A percentile compares a stretch with the other conserved stretches of the same genome.
These are phyloP conservation scores for Adiantum capillusveneris DNA, from an alignment of 75 land plant genomes.

Conservation along the genomic window DNA sequence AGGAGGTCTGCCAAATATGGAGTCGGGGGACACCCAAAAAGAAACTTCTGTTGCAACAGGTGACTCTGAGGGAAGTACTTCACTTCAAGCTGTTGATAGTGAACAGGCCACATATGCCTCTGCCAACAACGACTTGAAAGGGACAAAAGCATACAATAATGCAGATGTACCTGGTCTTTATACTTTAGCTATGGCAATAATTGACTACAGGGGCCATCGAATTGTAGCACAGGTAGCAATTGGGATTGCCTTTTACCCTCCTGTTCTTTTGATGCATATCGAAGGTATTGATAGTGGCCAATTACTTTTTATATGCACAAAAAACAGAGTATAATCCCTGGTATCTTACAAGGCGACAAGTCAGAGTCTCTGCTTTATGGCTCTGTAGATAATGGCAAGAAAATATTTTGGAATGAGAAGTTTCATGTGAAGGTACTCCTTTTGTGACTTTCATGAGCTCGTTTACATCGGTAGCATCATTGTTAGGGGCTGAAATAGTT, in stretches of 20 bases:
- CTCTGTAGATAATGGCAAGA: slow-evolving; percentile 98
- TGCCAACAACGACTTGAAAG: slow-evolving; percentile 97
- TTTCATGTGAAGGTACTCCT: slow-evolving; percentile 92
- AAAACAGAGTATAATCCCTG: slow-evolving; percentile 98
- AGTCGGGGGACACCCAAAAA: not conserved
- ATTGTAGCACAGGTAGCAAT: slow-evolving; percentile 90
- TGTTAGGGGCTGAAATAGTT: not conserved
- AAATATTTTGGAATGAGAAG: slow-evolving; percentile 93
- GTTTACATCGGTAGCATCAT: not conserved
- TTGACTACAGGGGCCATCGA: slow-evolving; percentile 93
- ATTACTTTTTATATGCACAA: too few relatives aligned
- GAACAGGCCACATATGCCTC: slow-evolving; percentile 99
- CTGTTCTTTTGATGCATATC: not conserved
- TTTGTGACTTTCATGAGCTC: too few relatives aligned
- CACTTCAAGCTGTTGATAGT: slow-evolving; percentile 46
- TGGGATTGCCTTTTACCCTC: not conserved
- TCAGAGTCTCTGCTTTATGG: slow-evolving; percentile 96
- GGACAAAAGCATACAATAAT: slow-evolving; percentile 94
- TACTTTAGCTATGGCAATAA: slow-evolving; percentile 95
- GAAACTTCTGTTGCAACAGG: slow-evolving; percentile 5
- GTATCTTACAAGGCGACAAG: slow-evolving; percentile 98
- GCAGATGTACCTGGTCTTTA: slow-evolving; percentile 93
- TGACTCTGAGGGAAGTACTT: slow-evolving; percentile 28
- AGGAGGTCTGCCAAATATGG: too few relatives aligned
- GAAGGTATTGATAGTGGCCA: too few relatives aligned